Evolutionary conservation across 2,329 filamentous ascomycete genomes (phyloP).

Genomic region (Coleophoma eucalyptorum): DNA sequence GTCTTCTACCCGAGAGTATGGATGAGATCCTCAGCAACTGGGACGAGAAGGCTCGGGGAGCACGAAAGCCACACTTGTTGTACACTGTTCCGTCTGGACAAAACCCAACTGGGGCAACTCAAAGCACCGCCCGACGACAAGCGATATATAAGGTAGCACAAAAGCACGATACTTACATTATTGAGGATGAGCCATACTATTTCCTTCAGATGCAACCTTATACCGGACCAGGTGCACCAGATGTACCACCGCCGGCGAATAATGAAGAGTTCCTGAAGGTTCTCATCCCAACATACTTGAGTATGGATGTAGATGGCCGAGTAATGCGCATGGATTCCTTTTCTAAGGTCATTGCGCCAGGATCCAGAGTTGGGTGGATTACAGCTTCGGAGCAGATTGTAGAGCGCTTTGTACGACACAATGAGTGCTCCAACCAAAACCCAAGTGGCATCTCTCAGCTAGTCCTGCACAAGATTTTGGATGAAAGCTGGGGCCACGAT

Average conservation of each 20-base stretch:
- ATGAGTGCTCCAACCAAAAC: slow-evolving; percentile 78
- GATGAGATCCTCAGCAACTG: slow-evolving; percentile 59
- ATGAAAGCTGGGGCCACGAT: slow-evolving; percentile 86
- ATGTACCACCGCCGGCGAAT: slow-evolving; percentile 39
- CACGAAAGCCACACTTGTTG: slow-evolving; percentile 58
- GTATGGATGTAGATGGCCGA: slow-evolving; percentile 77
- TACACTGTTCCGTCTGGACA: slow-evolving; percentile 69
- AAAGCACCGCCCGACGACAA: slow-evolving; percentile 49
- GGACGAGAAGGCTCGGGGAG: slow-evolving; percentile 50
- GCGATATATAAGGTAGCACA: slow-evolving; percentile 60
- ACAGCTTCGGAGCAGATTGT: slow-evolving; percentile 79
- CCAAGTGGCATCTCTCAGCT: slow-evolving; percentile 79
- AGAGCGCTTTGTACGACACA: slow-evolving; percentile 75
- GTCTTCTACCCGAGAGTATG: slow-evolving; percentile 54
- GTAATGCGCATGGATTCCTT: slow-evolving; percentile 87
- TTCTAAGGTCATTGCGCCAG: slow-evolving; percentile 81
- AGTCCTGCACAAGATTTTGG: slow-evolving; percentile 78
- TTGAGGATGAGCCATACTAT: slow-evolving; percentile 72
- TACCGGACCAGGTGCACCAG: slow-evolving; percentile 44
- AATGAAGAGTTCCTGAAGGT: slow-evolving; percentile 62
- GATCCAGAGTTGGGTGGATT: slow-evolving; percentile 78
- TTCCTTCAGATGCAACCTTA: slow-evolving; percentile 61
- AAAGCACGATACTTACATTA: slow-evolving; percentile 64
- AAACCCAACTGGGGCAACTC: slow-evolving; percentile 68
- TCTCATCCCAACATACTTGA: slow-evolving; percentile 69